phyloP scores from a whole-genome alignment of 2,329 filamentous ascomycete species.

The Sporothrix globosa region DNA sequence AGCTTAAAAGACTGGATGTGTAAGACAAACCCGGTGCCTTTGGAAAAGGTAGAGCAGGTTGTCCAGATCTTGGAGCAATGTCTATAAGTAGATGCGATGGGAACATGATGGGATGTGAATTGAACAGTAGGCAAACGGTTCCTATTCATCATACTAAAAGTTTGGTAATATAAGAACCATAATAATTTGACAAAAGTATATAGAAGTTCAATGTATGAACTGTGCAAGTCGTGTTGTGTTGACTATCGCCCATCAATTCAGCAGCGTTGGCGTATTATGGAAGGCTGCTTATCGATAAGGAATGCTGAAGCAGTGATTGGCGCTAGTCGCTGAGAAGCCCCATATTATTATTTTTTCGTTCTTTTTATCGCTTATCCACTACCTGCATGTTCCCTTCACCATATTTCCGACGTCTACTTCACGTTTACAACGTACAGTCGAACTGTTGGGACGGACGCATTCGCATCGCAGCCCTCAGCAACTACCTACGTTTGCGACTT shows the following conservation, averaged over 20 bases:
- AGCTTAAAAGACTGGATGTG: conserved; percentile 52
- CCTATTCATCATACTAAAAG: not conserved
- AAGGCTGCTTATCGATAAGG: conserved; percentile 25
- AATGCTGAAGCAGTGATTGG: conserved; percentile 4
- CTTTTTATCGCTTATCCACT: conserved; percentile 8
- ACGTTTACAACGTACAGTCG: not conserved
- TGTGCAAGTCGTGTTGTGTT: too few relatives aligned
- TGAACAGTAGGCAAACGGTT: not conserved
- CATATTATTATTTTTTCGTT: not conserved
- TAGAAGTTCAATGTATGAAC: too few relatives aligned
- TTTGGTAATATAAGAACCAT: not conserved
- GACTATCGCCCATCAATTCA: too few relatives aligned
- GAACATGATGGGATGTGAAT: not conserved
- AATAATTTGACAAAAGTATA: too few relatives aligned
- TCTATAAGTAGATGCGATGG: not conserved
- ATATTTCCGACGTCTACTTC: not conserved
- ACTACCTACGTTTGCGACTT: too few relatives aligned
- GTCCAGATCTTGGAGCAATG: conserved; percentile 52
- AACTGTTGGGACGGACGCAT: not conserved
- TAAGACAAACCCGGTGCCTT: conserved; percentile 51
- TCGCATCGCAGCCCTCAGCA: not conserved
- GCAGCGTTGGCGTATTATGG: not conserved
- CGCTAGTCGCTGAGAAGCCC: not conserved
- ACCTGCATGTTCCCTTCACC: not conserved
- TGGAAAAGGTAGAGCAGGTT: conserved; percentile 51